Base-by-base conservation (phyloP, 495 filamentous ascomycete species). In the Penicillium soppii region DNA sequence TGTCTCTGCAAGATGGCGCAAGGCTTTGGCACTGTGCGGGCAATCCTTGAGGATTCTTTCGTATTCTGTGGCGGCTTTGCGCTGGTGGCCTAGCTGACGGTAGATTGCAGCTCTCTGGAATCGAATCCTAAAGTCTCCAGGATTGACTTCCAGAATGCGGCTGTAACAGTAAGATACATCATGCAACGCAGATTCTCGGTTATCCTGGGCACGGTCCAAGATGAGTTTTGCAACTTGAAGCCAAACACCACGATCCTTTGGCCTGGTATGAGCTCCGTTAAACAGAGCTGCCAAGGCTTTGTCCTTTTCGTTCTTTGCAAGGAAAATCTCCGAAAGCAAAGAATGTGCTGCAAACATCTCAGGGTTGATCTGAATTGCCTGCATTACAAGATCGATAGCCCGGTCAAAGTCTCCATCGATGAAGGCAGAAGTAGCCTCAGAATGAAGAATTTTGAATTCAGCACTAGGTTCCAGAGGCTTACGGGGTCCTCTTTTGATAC, bases 331-430 rank as follows among this genome's bases (percentile, higher is more conserved):
- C 0, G 88, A 86, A 9, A 94, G 65, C 23, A 92, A 66, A 16
- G 80, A 82, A 79, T 92, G 91, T 22, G 91, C 87, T 17, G 81
- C 76, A 53, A 87, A 87, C 47, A 91, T 89, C 63, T 95, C 91
- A 12, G 88, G 87, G 61, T 96, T 95, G 57, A 85, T 78, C 49
- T 88, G 81, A 44, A 95, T 84, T 9, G 91, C 87, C 59, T 84
- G 81, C 40, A 77, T 72, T 9, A 87, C 80, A 37, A 81, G 72
- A 2, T 82, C 71, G 25, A 82, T 74, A 9, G 90, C 87, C 29
- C 76, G 71, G 22, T 84, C 82, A 61, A 85, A 84, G 37, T 87
- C 75, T 9, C 78, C 75, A 44, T 81, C 75, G 53, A 90, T 81
- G 63, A 86, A 92, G 2, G 85, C 82, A 22, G 82, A 77, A 21